Evolutionary conservation across 2,329 filamentous ascomycete genomes (phyloP).

Genomic region (Berkeleyomyces rouxiae): DNA sequence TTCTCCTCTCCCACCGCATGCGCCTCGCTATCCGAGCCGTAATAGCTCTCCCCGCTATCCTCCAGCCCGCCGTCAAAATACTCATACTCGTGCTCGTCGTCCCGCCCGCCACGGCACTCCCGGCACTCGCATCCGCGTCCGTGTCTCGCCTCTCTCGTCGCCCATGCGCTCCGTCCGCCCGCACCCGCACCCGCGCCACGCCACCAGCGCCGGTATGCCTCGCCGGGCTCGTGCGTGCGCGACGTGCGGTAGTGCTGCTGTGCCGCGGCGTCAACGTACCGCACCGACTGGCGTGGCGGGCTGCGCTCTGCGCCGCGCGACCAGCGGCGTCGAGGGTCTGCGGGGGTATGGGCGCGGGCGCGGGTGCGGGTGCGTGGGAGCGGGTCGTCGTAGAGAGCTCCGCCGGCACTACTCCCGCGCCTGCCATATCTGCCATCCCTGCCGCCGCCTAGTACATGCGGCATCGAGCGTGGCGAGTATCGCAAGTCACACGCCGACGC

Average conservation of each 20-base stretch:
- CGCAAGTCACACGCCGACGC: background rate
- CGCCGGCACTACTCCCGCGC: background rate
- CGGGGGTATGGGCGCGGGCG: background rate
- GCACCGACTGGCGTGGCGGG: background rate
- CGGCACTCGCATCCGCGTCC: background rate
- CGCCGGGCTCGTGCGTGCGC: background rate
- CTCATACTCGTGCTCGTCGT: background rate
- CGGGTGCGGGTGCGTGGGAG: background rate
- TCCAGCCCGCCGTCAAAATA: background rate
- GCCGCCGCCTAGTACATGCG: background rate
- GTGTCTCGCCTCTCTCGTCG: background rate
- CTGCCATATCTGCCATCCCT: background rate
- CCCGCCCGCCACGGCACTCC: background rate
- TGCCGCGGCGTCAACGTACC: background rate
- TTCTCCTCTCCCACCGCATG: background rate
- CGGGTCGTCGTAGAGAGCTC: background rate
- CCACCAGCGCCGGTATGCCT: background rate
- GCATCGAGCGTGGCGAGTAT: background rate
- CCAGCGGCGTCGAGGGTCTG: background rate
- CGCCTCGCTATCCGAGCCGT: constrained; percentile 14
- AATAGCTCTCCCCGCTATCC: background rate
- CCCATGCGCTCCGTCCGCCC: background rate
- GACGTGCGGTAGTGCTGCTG: background rate
- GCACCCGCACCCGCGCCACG: background rate
- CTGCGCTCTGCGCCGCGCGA: background rate